These are phyloP conservation scores for Leptographium wingfieldii DNA, from an alignment of 2,329 filamentous ascomycete genomes.

Conservation along the genomic window DNA sequence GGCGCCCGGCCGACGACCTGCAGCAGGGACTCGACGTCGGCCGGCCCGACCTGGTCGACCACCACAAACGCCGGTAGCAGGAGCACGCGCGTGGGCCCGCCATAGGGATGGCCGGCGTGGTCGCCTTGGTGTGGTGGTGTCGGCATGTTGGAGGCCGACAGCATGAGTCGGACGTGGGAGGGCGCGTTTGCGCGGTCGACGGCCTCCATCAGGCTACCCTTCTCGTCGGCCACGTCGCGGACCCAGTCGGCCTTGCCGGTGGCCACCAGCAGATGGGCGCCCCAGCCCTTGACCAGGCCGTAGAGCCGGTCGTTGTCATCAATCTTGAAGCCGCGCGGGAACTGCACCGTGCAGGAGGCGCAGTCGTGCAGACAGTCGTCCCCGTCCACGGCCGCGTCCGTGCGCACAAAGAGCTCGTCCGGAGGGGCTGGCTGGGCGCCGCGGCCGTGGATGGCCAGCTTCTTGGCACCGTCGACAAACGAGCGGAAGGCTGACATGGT, in stretches of 20 bases:
- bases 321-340: conserved; percentile 59
- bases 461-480: conserved; percentile 25
- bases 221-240: conserved; percentile 75
- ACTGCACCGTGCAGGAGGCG: conserved; percentile 63
- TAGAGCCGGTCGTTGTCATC: conserved; percentile 71
- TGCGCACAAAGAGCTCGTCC: conserved; percentile 55
- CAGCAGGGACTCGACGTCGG: conserved; percentile 59
- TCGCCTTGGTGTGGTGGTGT: conserved; percentile 44
- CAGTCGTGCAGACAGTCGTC: conserved; percentile 87
- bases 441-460: conserved; percentile 18
- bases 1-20: conserved; percentile 56
- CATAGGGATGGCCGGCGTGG: conserved; percentile 26
- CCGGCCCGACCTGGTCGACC: conserved; percentile 72
- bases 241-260: conserved; percentile 97
- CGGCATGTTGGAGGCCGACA: conserved; percentile 85
- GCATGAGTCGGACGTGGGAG: conserved; percentile 65
- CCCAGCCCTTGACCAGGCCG: conserved; percentile 75
- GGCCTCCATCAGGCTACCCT: conserved; percentile 72
- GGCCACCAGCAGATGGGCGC: conserved; percentile 78
- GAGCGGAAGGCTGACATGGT: conserved; percentile 29
- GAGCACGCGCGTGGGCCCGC: conserved; percentile 62
- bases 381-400: conserved; percentile 66
- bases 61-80: conserved; percentile 76
- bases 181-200: conserved; percentile 47
- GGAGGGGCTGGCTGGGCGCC: conserved; percentile 12